A percentile compares a stretch with the other conserved stretches of the same genome.
phyloP scores from a whole-genome alignment of 75 land plant species.

The Sequoiadendron giganteum region DNA sequence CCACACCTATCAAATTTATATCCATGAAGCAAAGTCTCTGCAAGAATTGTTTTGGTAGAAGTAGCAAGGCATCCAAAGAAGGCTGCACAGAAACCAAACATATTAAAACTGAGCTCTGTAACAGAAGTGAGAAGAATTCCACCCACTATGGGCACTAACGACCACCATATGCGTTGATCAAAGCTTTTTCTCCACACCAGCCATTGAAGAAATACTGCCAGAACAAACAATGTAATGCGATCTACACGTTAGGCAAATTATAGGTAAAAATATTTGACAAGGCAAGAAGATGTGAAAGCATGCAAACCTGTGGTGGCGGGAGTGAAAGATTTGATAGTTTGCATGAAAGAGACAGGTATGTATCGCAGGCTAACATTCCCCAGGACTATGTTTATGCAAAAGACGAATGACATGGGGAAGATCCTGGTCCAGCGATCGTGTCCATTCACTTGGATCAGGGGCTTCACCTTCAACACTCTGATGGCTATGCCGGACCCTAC shows the following conservation, averaged over 20 bases:
- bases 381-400: conserved; percentile 94
- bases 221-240: conserved; percentile 6
- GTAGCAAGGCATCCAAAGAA: conserved; percentile 96
- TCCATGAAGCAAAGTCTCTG: conserved; percentile 88
- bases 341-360: conserved; percentile 99
- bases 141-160: conserved; percentile 94
- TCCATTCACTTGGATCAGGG: conserved; percentile 77
- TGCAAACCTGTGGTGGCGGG: conserved; percentile 92
- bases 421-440: conserved; percentile 89
- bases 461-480: conserved; percentile 79
- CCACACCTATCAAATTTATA: conserved; percentile 95
- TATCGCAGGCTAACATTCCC: conserved; percentile 95
- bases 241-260: not conserved
- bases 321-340: conserved; percentile 95
- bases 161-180: conserved; percentile 89
- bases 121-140: conserved; percentile 94
- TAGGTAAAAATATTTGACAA: not conserved
- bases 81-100: conserved; percentile 92
- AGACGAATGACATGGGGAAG: conserved; percentile 95
- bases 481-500: conserved; percentile 83
- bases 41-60: conserved; percentile 96
- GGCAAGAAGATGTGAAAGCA: not conserved
- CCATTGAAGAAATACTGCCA: conserved; percentile 91
- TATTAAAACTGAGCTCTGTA: conserved; percentile 94
- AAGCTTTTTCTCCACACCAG: conserved; percentile 87